Percentiles rank a stretch among this genome's conserved stretches.
phyloP scores from a whole-genome alignment of 2,329 filamentous ascomycete species.

The Sclerotinia sclerotiorum region DNA sequence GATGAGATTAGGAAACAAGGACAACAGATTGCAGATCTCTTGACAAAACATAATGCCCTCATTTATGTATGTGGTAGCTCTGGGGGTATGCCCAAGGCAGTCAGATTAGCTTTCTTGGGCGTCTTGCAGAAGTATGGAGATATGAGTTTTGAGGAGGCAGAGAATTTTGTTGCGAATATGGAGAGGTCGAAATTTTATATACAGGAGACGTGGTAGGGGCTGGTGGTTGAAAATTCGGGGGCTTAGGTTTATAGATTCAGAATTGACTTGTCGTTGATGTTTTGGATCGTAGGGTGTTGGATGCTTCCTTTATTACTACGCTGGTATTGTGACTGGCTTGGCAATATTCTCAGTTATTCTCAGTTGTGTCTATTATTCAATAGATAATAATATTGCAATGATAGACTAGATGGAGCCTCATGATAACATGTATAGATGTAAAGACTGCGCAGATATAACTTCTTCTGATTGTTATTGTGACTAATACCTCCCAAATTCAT shows the following conservation, averaged over 20 bases:
- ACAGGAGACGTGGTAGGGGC: conserved; percentile 65
- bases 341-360: too few relatives aligned
- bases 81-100: conserved; percentile 69
- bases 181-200: conserved; percentile 63
- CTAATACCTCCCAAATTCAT: too few relatives aligned
- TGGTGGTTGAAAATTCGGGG: neutral
- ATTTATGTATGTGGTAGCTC: conserved; percentile 59
- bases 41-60: conserved; percentile 54
- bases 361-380: neutral
- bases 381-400: neutral
- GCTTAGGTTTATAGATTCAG: neutral
- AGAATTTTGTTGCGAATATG: conserved; percentile 55
- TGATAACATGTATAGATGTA: neutral
- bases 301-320: too few relatives aligned
- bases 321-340: neutral
- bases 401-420: neutral
- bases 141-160: conserved; percentile 48
- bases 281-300: neutral
- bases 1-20: conserved; percentile 39
- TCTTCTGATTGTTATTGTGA: too few relatives aligned
- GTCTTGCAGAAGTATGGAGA: conserved; percentile 47
- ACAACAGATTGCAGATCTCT: conserved; percentile 45
- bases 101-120: conserved; percentile 65
- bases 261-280: neutral
- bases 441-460: neutral